A percentile compares a stretch with the other conserved stretches of the same genome.
Conservation (phyloP, 2,329 filamentous ascomycete species). For the Penicillium palitans region DNA sequence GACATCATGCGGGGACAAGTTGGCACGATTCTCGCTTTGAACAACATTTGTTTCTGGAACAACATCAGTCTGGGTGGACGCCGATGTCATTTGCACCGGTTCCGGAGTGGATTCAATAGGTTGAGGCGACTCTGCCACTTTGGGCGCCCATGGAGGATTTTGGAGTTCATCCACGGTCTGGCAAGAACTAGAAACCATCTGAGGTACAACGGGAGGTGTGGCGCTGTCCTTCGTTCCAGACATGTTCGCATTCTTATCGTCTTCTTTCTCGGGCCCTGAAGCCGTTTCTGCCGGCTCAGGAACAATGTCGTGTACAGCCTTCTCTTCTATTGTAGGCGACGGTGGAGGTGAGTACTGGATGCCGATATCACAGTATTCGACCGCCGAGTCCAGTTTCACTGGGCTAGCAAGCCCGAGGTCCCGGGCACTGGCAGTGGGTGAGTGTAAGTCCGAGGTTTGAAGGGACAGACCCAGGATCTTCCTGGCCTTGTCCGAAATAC, state of each 20-base stretch:
- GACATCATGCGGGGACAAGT: conserved; percentile 15
- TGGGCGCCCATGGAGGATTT: conserved; percentile 39
- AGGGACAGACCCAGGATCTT: conserved; percentile 49
- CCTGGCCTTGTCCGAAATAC: conserved; percentile 44
- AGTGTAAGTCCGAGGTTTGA: conserved; percentile 28
- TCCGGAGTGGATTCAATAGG: conserved; percentile 10
- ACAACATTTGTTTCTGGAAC: conserved; percentile 9
- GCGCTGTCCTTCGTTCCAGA: conserved; percentile 28
- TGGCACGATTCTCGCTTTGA: conserved; percentile 17
- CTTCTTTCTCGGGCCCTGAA: background rate
- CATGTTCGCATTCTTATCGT: background rate
- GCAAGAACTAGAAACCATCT: conserved; percentile 45
- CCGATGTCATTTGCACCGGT: conserved; percentile 27
- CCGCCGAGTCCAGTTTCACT: conserved; percentile 50
- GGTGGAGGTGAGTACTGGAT: conserved; percentile 81
- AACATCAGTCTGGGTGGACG: conserved; percentile 40
- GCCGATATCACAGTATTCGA: conserved; percentile 70
- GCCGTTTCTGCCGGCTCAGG: conserved; percentile 27
- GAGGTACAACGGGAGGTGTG: conserved; percentile 34
- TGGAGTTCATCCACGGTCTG: conserved; percentile 45
- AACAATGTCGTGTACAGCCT: conserved; percentile 9
- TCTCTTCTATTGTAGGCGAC: conserved; percentile 56
- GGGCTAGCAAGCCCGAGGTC: conserved; percentile 41
- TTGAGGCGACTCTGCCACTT: conserved; percentile 25
- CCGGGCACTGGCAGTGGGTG: conserved; percentile 26